Evolutionary conservation across 1,284 basidiomycete genomes (phyloP).

Genomic region (Cryptococcus deneoformans): DNA sequence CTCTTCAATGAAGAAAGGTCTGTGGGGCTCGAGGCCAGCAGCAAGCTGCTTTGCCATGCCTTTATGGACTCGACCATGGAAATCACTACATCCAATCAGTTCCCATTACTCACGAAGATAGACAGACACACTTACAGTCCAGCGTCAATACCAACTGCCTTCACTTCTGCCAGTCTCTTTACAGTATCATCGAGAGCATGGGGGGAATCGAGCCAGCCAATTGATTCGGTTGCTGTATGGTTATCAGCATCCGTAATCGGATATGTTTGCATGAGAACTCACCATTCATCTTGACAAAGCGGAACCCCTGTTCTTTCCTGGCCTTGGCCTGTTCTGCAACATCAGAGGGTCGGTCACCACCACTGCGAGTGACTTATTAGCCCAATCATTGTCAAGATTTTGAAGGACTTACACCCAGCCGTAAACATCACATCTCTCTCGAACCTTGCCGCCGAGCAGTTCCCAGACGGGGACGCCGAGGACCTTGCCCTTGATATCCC

Average conservation of each 20-base stretch:
- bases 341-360: slow-evolving; percentile 66
- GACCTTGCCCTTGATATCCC: slow-evolving; percentile 76
- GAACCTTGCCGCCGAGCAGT: slow-evolving; percentile 68
- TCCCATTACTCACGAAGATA: neutral
- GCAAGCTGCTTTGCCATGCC: slow-evolving; percentile 75
- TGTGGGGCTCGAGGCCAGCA: slow-evolving; percentile 61
- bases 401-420: slow-evolving; percentile 37
- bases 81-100: slow-evolving; percentile 38
- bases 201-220: slow-evolving; percentile 55
- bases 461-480: slow-evolving; percentile 72
- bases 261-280: too few species aligned
- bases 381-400: neutral
- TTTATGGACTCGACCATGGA: slow-evolving; percentile 61
- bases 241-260: too few species aligned
- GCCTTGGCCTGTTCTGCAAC: slow-evolving; percentile 61
- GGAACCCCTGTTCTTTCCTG: slow-evolving; percentile 68
- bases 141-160: slow-evolving; percentile 64
- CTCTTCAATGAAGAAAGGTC: slow-evolving; percentile 73
- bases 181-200: slow-evolving; percentile 59
- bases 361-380: slow-evolving; percentile 33
- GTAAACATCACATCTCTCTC: slow-evolving; percentile 46
- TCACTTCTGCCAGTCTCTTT: slow-evolving; percentile 62
- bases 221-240: slow-evolving; percentile 31
- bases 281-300: slow-evolving; percentile 69
- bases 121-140: slow-evolving; percentile 37